phyloP scores from a whole-genome alignment of 371 early-diverging fungal genomes.

The Circinella minor region DNA sequence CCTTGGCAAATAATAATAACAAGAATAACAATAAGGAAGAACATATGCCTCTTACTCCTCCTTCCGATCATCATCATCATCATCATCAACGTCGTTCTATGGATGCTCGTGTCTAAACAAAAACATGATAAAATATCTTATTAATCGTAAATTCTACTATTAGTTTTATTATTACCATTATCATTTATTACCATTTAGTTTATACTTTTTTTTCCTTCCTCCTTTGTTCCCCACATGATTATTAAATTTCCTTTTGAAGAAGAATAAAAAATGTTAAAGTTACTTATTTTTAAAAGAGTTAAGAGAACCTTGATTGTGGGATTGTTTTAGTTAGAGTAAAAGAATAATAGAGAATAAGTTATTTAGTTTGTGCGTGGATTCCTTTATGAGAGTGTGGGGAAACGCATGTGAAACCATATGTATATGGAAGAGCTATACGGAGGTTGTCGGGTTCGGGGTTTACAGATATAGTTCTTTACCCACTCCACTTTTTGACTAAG shows the following conservation, averaged over 20 bases:
- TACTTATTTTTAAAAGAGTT: not conserved
- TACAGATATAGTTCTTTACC: not conserved
- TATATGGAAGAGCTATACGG: not conserved
- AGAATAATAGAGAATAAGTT: conserved; percentile 7
- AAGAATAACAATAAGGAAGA: conserved; percentile 1
- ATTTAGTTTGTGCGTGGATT: not conserved
- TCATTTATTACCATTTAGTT: not conserved
- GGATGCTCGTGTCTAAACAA: conserved; percentile 7
- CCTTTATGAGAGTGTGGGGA: conserved; percentile 11
- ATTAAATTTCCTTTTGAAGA: conserved; percentile 1
- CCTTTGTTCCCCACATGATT: not conserved
- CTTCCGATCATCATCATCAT: not conserved
- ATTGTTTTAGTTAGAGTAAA: not conserved
- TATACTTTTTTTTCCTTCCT: not conserved
- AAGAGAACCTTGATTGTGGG: no score
- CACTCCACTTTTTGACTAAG: not conserved
- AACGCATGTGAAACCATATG: conserved; percentile 22
- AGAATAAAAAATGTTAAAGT: not conserved
- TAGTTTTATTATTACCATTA: not conserved
- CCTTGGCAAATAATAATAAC: conserved; percentile 24
- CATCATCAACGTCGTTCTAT: conserved; percentile 15
- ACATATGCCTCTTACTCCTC: conserved; percentile 1
- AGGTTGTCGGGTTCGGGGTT: conserved; percentile 16
- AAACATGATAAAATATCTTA: no score
- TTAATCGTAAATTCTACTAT: no score